Evolutionary conservation across 805 yeast species (phyloP).

Genomic region (Suhomyces canberraensis): DNA sequence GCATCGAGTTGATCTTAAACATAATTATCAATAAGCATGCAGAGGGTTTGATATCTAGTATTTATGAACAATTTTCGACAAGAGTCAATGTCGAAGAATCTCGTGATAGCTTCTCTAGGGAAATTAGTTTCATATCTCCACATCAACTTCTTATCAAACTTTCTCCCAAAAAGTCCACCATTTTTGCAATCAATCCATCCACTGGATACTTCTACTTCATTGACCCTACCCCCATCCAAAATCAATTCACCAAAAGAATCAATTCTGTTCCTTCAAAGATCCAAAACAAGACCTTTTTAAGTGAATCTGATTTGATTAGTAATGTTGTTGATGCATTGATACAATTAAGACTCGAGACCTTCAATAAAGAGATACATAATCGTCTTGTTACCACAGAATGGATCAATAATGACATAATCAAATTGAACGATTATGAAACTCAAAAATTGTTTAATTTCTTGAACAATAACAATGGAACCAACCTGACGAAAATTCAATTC

Average conservation of each 20-base stretch:
- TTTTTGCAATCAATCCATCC: slow-evolving; percentile 38
- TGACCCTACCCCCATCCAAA: slow-evolving; percentile 39
- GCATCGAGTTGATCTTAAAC: slow-evolving; percentile 33
- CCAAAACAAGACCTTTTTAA: slow-evolving; percentile 18
- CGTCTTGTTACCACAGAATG: slow-evolving; percentile 66
- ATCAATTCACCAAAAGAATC: slow-evolving; percentile 27
- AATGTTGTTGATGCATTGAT: slow-evolving; percentile 36
- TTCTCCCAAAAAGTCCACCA: slow-evolving; percentile 29
- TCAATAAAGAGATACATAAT: slow-evolving; percentile 49
- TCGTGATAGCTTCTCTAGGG: too few species aligned
- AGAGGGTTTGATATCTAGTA: slow-evolving; percentile 27
- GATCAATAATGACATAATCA: slow-evolving; percentile 57
- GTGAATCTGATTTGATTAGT: slow-evolving; percentile 30
- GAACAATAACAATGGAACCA: slow-evolving; percentile 18
- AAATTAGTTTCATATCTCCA: slow-evolving; percentile 19
- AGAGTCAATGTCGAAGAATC: background rate
- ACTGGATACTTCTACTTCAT: slow-evolving; percentile 40
- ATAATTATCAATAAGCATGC: slow-evolving; percentile 39
- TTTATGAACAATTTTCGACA: slow-evolving; percentile 11
- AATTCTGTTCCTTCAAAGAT: slow-evolving; percentile 21
- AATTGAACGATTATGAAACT: slow-evolving; percentile 47
- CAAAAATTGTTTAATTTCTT: slow-evolving; percentile 34
- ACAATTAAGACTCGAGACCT: slow-evolving; percentile 47
- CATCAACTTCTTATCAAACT: slow-evolving; percentile 34
- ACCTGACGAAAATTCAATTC: slow-evolving; percentile 26